Evolutionary conservation across 129 eudicot species (phyloP).

Genomic region (Chrysanthemum seticuspe): DNA sequence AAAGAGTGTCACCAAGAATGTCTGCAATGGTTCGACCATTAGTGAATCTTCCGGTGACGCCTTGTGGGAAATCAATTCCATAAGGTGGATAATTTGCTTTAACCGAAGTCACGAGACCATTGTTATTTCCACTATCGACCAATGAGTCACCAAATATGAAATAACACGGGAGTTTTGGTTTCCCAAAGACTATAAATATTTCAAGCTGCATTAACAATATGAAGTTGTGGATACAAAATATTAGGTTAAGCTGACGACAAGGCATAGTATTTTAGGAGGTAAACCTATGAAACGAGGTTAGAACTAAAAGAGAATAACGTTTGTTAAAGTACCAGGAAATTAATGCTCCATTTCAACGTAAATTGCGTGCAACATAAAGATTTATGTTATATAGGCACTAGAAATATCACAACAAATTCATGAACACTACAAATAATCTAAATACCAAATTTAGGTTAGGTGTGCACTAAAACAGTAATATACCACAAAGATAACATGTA

Average conservation of each 20-base stretch:
- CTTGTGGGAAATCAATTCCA: conserved; percentile 30
- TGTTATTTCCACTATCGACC: conserved; percentile 35
- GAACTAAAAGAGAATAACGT: background rate
- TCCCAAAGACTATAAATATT: background rate
- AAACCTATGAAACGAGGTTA: background rate
- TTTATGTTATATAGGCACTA: background rate
- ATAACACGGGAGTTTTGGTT: conserved; percentile 33
- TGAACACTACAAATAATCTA: background rate
- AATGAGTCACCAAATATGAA: conserved; percentile 36
- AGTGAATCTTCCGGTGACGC: conserved; percentile 34
- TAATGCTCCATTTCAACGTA: background rate
- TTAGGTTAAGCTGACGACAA: background rate
- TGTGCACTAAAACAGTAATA: background rate
- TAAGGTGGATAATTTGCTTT: conserved; percentile 35
- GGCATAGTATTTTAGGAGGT: conserved; percentile 15
- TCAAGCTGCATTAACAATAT: background rate
- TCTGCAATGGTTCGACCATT: conserved; percentile 35
- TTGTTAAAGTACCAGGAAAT: background rate
- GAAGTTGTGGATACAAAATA: background rate
- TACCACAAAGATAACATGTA: conserved; percentile 2
- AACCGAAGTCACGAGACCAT: conserved; percentile 7
- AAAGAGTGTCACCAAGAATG: conserved; percentile 21
- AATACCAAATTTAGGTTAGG: background rate
- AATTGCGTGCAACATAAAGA: too few species aligned
- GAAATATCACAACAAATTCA: background rate